A percentile compares a stretch with the other conserved stretches of the same genome.
Conservation (phyloP, 2,329 filamentous ascomycete species). For the Fusarium sterilihyphosum region DNA sequence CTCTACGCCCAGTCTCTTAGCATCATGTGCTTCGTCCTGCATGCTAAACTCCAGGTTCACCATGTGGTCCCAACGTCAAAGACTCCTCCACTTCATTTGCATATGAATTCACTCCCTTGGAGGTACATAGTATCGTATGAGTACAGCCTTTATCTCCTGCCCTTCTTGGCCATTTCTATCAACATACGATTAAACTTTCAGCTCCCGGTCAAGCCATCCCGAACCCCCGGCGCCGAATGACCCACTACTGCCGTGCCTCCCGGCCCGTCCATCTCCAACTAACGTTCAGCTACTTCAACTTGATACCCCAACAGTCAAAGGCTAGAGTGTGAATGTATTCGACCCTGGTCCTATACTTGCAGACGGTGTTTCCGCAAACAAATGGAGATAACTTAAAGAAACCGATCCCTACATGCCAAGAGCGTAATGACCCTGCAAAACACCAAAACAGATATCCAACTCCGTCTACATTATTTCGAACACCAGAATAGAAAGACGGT, state of each 20-base stretch:
- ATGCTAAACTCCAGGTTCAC: background rate
- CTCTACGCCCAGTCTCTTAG: background rate
- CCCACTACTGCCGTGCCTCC: conserved; percentile 2
- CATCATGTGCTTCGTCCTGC: background rate
- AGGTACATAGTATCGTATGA: background rate
- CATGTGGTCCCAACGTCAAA: background rate
- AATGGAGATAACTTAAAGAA: conserved; percentile 10
- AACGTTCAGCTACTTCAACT: background rate
- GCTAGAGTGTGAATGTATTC: background rate
- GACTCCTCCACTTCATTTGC: background rate
- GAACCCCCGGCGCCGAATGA: background rate
- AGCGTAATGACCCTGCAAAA: conserved; percentile 1
- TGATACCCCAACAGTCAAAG: background rate
- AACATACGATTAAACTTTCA: background rate
- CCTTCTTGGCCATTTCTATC: background rate
- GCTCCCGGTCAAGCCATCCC: background rate
- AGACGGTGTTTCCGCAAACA: background rate
- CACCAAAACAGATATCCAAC: background rate
- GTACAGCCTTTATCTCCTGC: background rate
- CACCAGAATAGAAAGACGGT: conserved; percentile 6
- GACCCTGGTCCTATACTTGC: background rate
- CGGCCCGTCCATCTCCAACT: background rate
- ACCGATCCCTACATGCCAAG: conserved; percentile 24
- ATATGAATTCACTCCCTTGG: background rate
- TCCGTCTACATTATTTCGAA: background rate